phyloP scores from a whole-genome alignment of 2,329 filamentous ascomycete genomes.

The Allantophomopsis lycopodina region DNA sequence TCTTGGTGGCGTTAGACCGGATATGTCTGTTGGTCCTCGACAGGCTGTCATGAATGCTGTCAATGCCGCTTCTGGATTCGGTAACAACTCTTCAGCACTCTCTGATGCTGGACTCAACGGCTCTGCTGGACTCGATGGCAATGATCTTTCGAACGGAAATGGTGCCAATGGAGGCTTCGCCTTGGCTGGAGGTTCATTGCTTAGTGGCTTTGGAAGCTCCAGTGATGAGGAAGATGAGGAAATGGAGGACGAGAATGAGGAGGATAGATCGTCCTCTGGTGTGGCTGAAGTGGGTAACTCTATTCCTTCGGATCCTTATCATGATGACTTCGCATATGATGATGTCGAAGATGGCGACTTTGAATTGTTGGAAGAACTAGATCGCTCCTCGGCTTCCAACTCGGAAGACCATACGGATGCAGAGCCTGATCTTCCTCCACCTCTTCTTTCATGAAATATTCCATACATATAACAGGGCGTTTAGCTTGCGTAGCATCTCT shows the following conservation, averaged over 20 bases:
- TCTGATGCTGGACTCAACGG: constrained; percentile 73
- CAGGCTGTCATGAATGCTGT: constrained; percentile 45
- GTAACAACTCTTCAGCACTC: constrained; percentile 47
- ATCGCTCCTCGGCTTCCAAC: constrained; percentile 12
- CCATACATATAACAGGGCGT: too few relatives aligned
- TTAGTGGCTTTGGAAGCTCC: constrained; percentile 86
- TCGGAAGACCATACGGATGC: too few relatives aligned
- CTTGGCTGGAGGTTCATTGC: constrained; percentile 58
- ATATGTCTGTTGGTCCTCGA: constrained; percentile 73
- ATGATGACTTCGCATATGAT: constrained; percentile 20
- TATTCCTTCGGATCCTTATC: constrained; percentile 20
- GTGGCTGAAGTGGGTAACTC: constrained; percentile 40
- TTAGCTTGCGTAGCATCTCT: constrained; percentile 6
- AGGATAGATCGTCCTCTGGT: constrained; percentile 26
- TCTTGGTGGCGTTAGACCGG: constrained; percentile 83
- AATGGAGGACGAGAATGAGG: constrained; percentile 72
- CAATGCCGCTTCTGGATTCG: constrained; percentile 40
- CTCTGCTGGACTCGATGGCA: constrained; percentile 26
- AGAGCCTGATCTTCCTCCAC: too few relatives aligned
- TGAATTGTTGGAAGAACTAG: constrained; percentile 20
- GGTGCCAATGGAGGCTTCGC: constrained; percentile 58
- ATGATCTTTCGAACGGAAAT: constrained; percentile 54
- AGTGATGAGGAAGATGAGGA: constrained; percentile 96
- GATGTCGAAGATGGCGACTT: constrained; percentile 22
- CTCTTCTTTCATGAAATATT: too few relatives aligned